Conservation (phyloP, 2,329 filamentous ascomycete genomes). For the Xylariales sp. region DNA sequence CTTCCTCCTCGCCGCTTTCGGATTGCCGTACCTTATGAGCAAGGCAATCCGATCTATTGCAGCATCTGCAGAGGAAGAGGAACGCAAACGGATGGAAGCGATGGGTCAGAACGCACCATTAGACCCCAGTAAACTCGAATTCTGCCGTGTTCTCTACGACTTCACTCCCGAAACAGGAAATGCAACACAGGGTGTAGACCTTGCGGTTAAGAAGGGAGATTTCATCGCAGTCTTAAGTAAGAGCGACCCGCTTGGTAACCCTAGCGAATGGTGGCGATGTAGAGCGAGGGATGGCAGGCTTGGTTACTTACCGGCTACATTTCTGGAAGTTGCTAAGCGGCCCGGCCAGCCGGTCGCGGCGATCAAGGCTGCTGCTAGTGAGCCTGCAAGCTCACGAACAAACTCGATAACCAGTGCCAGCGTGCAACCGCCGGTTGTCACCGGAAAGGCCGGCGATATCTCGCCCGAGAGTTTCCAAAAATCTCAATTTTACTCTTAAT, state of each 20-base stretch:
- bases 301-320: slow-evolving; percentile 91
- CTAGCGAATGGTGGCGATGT: slow-evolving; percentile 98
- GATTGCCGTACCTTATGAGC: slow-evolving; percentile 95
- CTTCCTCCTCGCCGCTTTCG: slow-evolving; percentile 94
- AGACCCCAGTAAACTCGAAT: slow-evolving; percentile 92
- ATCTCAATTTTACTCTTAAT: slow-evolving; percentile 67
- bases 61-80: slow-evolving; percentile 85
- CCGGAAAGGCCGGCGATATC: slow-evolving; percentile 64
- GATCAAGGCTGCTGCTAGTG: slow-evolving; percentile 62
- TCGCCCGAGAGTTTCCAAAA: slow-evolving; percentile 68
- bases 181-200: slow-evolving; percentile 77
- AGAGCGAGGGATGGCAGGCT: slow-evolving; percentile 88
- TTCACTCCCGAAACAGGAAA: slow-evolving; percentile 82
- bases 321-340: slow-evolving; percentile 79
- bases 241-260: slow-evolving; percentile 88
- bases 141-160: slow-evolving; percentile 94
- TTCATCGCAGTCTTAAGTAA: slow-evolving; percentile 94
- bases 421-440: slow-evolving; percentile 50
- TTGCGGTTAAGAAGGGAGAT: slow-evolving; percentile 93
- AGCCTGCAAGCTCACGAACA: slow-evolving; percentile 56
- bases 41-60: slow-evolving; percentile 92
- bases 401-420: slow-evolving; percentile 63
- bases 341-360: slow-evolving; percentile 63
- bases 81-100: slow-evolving; percentile 69
- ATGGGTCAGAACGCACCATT: slow-evolving; percentile 67